Conservation (phyloP, 2,329 filamentous ascomycete genomes). For the Neoscytalidium dimidiatum region DNA sequence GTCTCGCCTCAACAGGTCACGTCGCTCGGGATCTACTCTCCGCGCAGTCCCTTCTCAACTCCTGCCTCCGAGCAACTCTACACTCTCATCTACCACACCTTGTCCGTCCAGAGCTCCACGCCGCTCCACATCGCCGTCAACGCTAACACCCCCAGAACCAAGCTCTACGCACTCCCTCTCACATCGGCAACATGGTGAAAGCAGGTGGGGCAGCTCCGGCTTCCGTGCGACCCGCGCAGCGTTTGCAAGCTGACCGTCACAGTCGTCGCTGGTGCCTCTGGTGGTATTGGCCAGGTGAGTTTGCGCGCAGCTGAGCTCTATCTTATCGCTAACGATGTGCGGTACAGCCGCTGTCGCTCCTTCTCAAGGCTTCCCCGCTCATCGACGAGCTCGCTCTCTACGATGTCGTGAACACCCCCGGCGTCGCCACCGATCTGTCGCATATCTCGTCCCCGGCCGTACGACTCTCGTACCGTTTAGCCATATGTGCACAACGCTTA, state of each 20-base stretch:
- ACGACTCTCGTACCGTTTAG: slow-evolving; percentile 37
- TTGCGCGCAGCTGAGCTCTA: background rate
- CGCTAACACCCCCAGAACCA: slow-evolving; percentile 23
- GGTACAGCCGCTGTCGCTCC: slow-evolving; percentile 84
- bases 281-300: slow-evolving; percentile 94
- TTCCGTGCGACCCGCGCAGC: slow-evolving; percentile 10
- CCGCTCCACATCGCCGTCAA: background rate
- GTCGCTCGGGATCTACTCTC: slow-evolving; percentile 13
- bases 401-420: slow-evolving; percentile 98
- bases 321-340: slow-evolving; percentile 10
- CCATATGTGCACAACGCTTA: background rate
- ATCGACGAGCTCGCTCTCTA: slow-evolving; percentile 94
- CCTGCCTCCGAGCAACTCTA: background rate
- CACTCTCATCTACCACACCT: background rate
- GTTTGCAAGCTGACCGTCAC: slow-evolving; percentile 18
- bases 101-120: background rate
- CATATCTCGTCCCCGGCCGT: slow-evolving; percentile 92
- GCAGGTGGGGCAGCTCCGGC: slow-evolving; percentile 28
- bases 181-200: slow-evolving; percentile 41
- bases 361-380: slow-evolving; percentile 86
- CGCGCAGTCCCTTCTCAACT: slow-evolving; percentile 11
- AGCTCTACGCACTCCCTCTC: slow-evolving; percentile 22
- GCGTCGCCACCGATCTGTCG: slow-evolving; percentile 92
- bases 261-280: slow-evolving; percentile 91
- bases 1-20: slow-evolving; percentile 7